These are phyloP conservation scores for Calycina marina DNA, from an alignment of 2,329 filamentous ascomycete genomes.

Conservation along the genomic window DNA sequence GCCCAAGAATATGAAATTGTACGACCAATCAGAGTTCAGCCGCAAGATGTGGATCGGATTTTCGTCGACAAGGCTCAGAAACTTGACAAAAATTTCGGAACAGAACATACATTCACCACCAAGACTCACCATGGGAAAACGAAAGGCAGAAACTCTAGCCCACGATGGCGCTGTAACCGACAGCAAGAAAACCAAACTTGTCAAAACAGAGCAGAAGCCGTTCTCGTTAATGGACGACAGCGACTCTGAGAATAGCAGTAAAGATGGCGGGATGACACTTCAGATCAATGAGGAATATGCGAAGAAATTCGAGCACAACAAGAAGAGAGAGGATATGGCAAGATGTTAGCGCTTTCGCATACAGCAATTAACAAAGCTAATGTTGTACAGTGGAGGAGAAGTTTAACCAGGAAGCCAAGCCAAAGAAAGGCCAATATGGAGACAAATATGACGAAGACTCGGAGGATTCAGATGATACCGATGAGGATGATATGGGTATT, in stretches of 20 bases:
- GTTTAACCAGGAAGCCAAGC: constrained; percentile 35
- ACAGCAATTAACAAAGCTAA: constrained; percentile 7
- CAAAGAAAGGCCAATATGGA: constrained; percentile 28
- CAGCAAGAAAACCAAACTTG: constrained; percentile 20
- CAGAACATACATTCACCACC: too few relatives aligned
- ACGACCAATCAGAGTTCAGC: too few relatives aligned
- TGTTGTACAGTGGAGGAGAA: constrained; percentile 66
- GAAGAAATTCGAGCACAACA: constrained; percentile 85
- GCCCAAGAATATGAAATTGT: too few relatives aligned
- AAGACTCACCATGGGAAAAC: constrained; percentile 21
- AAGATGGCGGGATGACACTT: constrained; percentile 23
- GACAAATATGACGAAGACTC: constrained; percentile 35
- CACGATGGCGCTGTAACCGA: constrained; percentile 8
- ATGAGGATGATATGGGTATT: constrained; percentile 82
- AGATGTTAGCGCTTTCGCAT: constrained; percentile 34
- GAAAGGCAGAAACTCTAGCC: constrained; percentile 20
- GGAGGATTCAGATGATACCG: constrained; percentile 59
- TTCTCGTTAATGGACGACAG: constrained; percentile 34
- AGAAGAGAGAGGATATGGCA: constrained; percentile 81
- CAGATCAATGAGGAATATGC: constrained; percentile 80
- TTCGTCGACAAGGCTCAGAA: neutral
- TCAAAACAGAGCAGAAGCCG: constrained; percentile 6
- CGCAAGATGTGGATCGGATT: too few relatives aligned
- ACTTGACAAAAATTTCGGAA: too few relatives aligned
- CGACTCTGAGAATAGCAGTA: constrained; percentile 21